Percentiles rank a stretch among this genome's conserved stretches.
Conservation (phyloP, 345 rosid species). For the Salix udensis region DNA sequence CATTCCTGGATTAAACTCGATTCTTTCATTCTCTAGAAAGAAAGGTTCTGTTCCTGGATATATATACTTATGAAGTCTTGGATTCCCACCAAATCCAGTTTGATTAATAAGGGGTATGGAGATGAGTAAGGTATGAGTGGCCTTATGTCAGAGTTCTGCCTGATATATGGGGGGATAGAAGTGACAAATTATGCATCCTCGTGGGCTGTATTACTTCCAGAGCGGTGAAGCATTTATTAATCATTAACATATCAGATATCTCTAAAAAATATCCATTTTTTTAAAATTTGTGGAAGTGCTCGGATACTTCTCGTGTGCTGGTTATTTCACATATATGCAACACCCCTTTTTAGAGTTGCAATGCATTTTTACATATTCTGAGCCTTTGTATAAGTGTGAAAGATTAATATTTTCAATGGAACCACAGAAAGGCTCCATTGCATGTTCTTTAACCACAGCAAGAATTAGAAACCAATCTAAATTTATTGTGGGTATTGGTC, state of each 20-base stretch:
- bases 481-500: too few species aligned
- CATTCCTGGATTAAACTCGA: background rate
- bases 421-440: too few species aligned
- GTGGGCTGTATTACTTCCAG: background rate
- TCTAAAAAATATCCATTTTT: background rate
- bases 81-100: background rate
- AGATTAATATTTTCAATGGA: background rate
- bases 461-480: too few species aligned
- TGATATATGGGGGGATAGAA: background rate
- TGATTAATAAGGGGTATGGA: background rate
- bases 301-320: background rate
- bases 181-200: background rate
- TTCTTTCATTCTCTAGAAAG: background rate
- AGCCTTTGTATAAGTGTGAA: background rate
- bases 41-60: background rate
- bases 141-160: background rate
- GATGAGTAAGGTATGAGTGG: background rate
- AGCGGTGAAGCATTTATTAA: background rate
- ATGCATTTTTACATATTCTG: background rate
- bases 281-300: background rate
- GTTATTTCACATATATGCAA: background rate
- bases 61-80: background rate
- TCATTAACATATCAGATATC: background rate
- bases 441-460: too few species aligned
- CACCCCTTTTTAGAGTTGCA: background rate